Evolutionary conservation across 1,139 yeast species (phyloP).

Genomic region (Pichia sorboxylosa): DNA sequence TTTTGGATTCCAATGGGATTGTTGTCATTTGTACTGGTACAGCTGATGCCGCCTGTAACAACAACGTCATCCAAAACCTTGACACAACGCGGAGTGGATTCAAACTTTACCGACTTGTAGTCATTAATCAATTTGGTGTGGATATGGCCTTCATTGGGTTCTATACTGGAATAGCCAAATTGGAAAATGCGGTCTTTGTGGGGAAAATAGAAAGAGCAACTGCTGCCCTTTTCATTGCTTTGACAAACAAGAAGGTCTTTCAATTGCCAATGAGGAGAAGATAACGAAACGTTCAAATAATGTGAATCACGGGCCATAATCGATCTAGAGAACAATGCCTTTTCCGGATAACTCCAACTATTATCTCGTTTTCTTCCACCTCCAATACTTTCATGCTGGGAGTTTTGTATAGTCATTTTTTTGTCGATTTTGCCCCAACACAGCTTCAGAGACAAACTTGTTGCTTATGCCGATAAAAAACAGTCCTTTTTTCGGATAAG

Average conservation of each 20-base stretch:
- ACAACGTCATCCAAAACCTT: slow-evolving; percentile 46
- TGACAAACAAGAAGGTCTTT: slow-evolving; percentile 52
- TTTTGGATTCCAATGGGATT: slow-evolving; percentile 6
- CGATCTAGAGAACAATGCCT: slow-evolving; percentile 1
- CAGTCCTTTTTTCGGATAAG: too few relatives aligned
- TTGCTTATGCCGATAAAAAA: too few relatives aligned
- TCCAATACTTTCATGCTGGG: too few relatives aligned
- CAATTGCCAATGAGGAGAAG: slow-evolving; percentile 65
- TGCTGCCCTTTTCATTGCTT: neutral
- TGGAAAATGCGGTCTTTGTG: slow-evolving; percentile 34
- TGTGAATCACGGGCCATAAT: slow-evolving; percentile 2
- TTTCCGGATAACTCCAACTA: neutral
- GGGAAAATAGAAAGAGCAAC: slow-evolving; percentile 31
- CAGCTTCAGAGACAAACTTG: too few relatives aligned
- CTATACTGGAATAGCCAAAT: slow-evolving; percentile 16
- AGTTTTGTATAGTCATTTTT: too few relatives aligned
- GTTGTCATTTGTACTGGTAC: neutral
- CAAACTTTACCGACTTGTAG: slow-evolving; percentile 27
- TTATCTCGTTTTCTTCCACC: too few relatives aligned
- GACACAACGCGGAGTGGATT: slow-evolving; percentile 60
- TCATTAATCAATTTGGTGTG: neutral
- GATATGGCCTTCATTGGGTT: neutral
- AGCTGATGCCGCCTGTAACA: slow-evolving; percentile 58
- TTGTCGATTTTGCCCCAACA: too few relatives aligned
- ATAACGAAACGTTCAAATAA: slow-evolving; percentile 8